Evolutionary conservation across 163 green algal genomes (phyloP).

Genomic region (Chlorella variabilis): DNA sequence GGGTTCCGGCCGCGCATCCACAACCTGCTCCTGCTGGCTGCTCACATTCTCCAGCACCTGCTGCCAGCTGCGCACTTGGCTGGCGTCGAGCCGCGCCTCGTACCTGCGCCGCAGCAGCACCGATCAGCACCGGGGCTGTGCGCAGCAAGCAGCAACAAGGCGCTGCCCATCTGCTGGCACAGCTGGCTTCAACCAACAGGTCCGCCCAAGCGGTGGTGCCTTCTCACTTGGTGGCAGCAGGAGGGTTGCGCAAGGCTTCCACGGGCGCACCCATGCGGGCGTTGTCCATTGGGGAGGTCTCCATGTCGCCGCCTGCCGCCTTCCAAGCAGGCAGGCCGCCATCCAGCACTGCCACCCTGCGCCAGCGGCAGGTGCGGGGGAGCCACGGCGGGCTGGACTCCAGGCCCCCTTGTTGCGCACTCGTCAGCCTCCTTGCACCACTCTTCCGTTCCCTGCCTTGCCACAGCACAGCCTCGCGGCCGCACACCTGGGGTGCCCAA

Average conservation of each 20-base stretch:
- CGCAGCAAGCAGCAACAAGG: too few species aligned
- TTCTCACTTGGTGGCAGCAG: conserved; percentile 16
- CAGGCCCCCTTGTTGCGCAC: too few species aligned
- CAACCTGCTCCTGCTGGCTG: conserved; percentile 36
- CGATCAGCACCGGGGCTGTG: too few species aligned
- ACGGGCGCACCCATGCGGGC: conserved; percentile 37
- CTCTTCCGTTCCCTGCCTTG: not conserved
- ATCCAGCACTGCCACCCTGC: conserved; percentile 90
- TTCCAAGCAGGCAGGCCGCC: conserved; percentile 88
- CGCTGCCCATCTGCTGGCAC: too few species aligned
- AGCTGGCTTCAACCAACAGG: too few species aligned
- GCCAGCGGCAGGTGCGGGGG: too few species aligned
- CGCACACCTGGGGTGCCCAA: conserved; percentile 69
- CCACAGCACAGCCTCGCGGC: too few species aligned
- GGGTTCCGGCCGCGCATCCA: conserved; percentile 59
- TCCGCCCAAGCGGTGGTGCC: too few species aligned
- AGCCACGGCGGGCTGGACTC: not conserved
- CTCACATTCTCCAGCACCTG: conserved; percentile 52
- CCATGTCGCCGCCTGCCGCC: conserved; percentile 58
- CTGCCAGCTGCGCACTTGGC: conserved; percentile 40
- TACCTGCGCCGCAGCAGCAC: conserved; percentile 32
- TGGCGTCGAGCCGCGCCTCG: conserved; percentile 43
- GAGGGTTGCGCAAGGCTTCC: conserved; percentile 39
- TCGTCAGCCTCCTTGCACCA: too few species aligned
- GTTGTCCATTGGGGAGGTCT: conserved; percentile 48